Evolutionary conservation across 768 basidiomycete genomes (phyloP), one percentile per base, ranked within the genome.

Genomic region (Agaricus blazei): DNA sequence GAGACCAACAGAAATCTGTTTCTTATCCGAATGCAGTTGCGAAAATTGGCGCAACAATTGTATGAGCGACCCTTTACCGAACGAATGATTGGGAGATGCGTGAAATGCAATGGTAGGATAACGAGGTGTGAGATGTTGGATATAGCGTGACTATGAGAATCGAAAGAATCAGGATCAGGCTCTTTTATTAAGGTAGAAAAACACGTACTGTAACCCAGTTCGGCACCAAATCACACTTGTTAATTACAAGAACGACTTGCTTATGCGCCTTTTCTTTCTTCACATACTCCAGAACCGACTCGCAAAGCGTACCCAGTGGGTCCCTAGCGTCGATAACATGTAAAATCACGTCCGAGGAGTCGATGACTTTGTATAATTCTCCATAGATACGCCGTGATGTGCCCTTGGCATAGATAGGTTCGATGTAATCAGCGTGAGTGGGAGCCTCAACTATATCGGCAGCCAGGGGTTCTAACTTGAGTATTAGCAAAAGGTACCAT

Each of bases 31-130:
- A 71, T 98, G 97, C 37, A 98, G 83, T 62, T 92, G 91, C 4
- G 94, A 90, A 70, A 99, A 99, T 67, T 98, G 97, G 27, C 97
- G 84, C 45, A 99, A 81, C 44, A 98, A 83, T 70, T 97, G 94
- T 63, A 99, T 99, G 58, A 99, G 85, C 19, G 97, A 93, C 19
- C 96, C 96, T 73, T 99, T 98, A 64, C 96, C 97, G 65, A 99
- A 99, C 1, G 96, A 97, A 74, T 99, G 95, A 69, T 97, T 97
- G 44, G 95, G 94, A 23, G 96, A 98, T 6, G 96, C 97, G 67
- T 99, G 96, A 79, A 98, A 98, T 2, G 96, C 96, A 62, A 99
- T 88, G 4, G 96, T 98, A 8, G 96, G 96, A 65, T 93, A 97
- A 54, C 87, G 85, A 46, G 95, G 90, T 0, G 93, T 96, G 23